Evolutionary conservation across 2,329 filamentous ascomycete species (phyloP).

Genomic region (Microdochium bolleyi): DNA sequence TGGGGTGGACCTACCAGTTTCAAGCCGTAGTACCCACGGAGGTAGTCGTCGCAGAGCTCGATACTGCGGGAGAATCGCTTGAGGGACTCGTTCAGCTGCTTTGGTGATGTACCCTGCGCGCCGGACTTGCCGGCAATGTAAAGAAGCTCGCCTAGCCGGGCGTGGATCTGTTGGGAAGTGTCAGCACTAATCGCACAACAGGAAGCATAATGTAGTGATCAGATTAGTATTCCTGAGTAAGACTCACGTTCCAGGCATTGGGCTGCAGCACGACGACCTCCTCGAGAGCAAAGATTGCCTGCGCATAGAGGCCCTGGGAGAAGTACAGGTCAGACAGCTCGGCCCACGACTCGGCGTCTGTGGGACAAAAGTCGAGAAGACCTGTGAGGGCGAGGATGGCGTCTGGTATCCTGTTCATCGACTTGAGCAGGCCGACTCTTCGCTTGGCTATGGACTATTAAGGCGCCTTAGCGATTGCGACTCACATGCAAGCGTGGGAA

Average conservation of each 20-base stretch:
- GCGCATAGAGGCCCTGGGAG: conserved; percentile 66
- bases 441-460: conserved; percentile 75
- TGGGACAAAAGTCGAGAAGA: conserved; percentile 76
- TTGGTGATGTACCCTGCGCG: conserved; percentile 31
- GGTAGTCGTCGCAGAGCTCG: conserved; percentile 87
- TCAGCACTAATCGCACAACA: too few species aligned
- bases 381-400: conserved; percentile 67
- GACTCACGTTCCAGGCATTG: conserved; percentile 90
- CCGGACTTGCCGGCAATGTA: conserved; percentile 55
- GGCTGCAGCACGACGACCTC: conserved; percentile 81
- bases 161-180: conserved; percentile 60
- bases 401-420: conserved; percentile 61
- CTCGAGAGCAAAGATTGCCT: conserved; percentile 83
- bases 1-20: conserved; percentile 53
- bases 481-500: not conserved
- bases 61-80: conserved; percentile 85
- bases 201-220: too few species aligned
- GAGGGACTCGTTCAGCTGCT: conserved; percentile 62
- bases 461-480: not conserved
- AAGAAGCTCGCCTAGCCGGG: conserved; percentile 74
- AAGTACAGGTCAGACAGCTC: conserved; percentile 86
- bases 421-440: conserved; percentile 69
- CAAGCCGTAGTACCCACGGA: conserved; percentile 87
- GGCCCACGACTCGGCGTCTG: conserved; percentile 87
- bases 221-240: too few species aligned